Conservation (phyloP, 1,284 basidiomycete species). For the Mrakiaceae sp. region DNA sequence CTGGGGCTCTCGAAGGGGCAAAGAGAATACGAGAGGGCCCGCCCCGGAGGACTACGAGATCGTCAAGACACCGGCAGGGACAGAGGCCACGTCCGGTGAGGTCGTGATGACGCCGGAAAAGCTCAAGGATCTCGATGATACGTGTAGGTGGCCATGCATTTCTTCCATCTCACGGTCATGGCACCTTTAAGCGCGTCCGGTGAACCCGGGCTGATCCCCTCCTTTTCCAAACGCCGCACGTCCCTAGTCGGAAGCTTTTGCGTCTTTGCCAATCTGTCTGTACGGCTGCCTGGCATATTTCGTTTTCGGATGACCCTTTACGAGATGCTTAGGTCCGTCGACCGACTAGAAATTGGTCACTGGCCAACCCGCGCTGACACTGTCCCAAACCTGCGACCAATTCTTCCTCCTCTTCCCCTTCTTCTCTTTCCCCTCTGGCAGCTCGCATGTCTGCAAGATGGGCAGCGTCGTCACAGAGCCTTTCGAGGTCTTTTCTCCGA, state of each 20-base stretch:
- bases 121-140: slow-evolving; percentile 30
- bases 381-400: neutral
- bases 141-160: neutral
- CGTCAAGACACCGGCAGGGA: slow-evolving; percentile 31
- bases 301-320: slow-evolving; percentile 33
- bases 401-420: neutral
- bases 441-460: slow-evolving; percentile 21
- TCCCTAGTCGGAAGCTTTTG: slow-evolving; percentile 25
- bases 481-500: slow-evolving; percentile 38
- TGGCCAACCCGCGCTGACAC: no score
- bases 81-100: slow-evolving; percentile 35
- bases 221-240: no score
- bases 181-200: no score
- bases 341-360: no score
- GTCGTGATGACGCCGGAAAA: slow-evolving; percentile 34
- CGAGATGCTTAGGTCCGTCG: slow-evolving; percentile 31
- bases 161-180: no score
- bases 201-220: no score
- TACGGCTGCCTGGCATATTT: slow-evolving; percentile 34
- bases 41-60: slow-evolving; percentile 22
- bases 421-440: neutral
- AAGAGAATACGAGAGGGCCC: neutral
- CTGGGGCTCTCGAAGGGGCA: no score
- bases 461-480: slow-evolving; percentile 29
- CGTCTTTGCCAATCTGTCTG: slow-evolving; percentile 35